Percentiles rank a stretch among this genome's conserved stretches.
These are phyloP conservation scores for Leucoagaricus sp. DNA, from an alignment of 1,284 basidiomycete genomes.

Conservation along the genomic window DNA sequence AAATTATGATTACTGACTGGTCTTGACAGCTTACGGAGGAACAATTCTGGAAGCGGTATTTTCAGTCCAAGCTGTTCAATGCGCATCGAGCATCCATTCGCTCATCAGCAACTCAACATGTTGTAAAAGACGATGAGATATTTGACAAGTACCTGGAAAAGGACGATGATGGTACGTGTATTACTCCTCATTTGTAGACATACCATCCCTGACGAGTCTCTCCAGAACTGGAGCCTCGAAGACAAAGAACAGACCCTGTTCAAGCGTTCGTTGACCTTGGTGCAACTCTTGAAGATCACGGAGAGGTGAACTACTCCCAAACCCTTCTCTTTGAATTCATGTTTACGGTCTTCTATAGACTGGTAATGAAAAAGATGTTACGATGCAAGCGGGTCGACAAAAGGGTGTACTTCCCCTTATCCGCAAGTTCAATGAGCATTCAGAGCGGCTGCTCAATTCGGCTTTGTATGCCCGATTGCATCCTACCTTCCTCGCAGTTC, in stretches of 20 bases:
- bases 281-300: conserved; percentile 92
- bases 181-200: not conserved
- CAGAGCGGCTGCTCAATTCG: conserved; percentile 82
- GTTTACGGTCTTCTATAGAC: conserved; percentile 49
- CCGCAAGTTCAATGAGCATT: conserved; percentile 97
- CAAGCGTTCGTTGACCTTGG: conserved; percentile 85
- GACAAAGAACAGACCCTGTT: conserved; percentile 65
- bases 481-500: not conserved
- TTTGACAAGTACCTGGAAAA: conserved; percentile 95
- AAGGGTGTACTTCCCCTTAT: conserved; percentile 89
- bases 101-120: conserved; percentile 80
- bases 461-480: conserved; percentile 53
- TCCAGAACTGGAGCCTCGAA: conserved; percentile 80
- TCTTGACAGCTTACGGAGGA: conserved; percentile 74
- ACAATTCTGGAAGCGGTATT: conserved; percentile 97
- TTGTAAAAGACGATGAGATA: conserved; percentile 89
- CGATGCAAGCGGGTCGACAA: conserved; percentile 95
- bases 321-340: not conserved
- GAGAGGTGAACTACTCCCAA: conserved; percentile 55
- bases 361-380: conserved; percentile 86
- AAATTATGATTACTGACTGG: conserved; percentile 17
- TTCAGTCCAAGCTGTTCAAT: conserved; percentile 94
- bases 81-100: conserved; percentile 92
- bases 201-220: conserved; percentile 2
- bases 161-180: conserved; percentile 83